Percentiles rank a stretch among this genome's conserved stretches.
phyloP scores from a whole-genome alignment of 306 rosid species.

The Rosa multiflora region DNA sequence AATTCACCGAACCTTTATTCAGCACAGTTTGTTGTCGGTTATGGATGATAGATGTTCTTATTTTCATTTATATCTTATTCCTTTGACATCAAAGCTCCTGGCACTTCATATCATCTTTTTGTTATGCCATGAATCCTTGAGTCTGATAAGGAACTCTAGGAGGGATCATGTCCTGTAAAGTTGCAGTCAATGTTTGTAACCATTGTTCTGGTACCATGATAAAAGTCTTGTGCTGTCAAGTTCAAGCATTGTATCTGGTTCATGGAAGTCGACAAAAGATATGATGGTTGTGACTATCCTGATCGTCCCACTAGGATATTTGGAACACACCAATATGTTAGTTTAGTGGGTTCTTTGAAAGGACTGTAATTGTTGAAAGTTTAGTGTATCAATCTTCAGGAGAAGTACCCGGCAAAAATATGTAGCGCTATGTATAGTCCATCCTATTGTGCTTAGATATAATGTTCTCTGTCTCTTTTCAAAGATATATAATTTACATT shows the following conservation, averaged over 20 bases:
- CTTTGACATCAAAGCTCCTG: neutral
- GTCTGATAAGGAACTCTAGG: neutral
- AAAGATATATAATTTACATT: too few relatives aligned
- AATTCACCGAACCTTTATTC: neutral
- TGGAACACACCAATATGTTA: neutral
- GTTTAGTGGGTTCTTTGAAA: neutral
- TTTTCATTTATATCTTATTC: neutral
- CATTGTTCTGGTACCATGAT: neutral
- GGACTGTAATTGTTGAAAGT: neutral
- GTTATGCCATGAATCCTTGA: neutral
- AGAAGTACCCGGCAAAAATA: neutral
- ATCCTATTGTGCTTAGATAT: neutral
- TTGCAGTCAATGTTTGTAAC: neutral
- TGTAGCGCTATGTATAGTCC: neutral
- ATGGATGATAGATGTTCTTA: neutral
- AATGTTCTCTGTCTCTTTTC: neutral
- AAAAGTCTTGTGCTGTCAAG: neutral
- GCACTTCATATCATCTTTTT: neutral
- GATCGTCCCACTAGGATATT: neutral
- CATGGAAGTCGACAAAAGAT: neutral
- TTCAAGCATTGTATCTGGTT: neutral
- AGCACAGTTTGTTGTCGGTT: neutral
- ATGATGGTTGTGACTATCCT: neutral
- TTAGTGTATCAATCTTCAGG: constrained; percentile 4
- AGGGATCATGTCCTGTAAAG: neutral